Base-by-base conservation (phyloP, 2,329 filamentous ascomycete genomes). In the Sporothrix brunneoviolacea region DNA sequence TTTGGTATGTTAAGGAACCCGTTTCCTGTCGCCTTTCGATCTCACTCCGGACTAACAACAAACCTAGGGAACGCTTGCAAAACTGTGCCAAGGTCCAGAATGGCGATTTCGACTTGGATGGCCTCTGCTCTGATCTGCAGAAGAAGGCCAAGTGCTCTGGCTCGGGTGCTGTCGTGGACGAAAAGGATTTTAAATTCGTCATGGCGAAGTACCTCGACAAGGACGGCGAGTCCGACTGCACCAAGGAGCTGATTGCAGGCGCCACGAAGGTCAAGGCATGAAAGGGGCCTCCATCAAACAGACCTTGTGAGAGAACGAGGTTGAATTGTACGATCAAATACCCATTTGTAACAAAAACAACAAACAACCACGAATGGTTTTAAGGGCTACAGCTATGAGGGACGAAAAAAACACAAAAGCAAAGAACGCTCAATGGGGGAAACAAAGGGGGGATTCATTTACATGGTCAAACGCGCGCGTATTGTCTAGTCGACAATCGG, bases 101-200 rank as follows among this genome's bases (percentile, higher is more conserved):
- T 52, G 91, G 91, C 59, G 91, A 94, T 59, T 89, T 97, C 57
- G 93, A 98, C 59, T 85, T 98, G 43, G 93, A 98, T 63, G 83
- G 85, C 30, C 78, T 98, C 21, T 98, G 93, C 70, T 86, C 86
- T 4, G 91, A 98, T 64, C 80, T 98, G 13, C 88, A 91, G 57
- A 88, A 91, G 65, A 98, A 98, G 72, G 93, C 93, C 52, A 93
- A 91, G 64, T 98, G 93, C 67, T 95, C 90, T 0, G 88, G 95
- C 59, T 85, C 78, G 16, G 91, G 93, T 15, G 88, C 94, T 12
- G 88, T 95, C 16, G 87, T 98, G 21, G 85, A 90, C 55, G 84
- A 95, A 69, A 81, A 82, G 49, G 91, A 97, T 61, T 95, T 97
- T 60, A 86, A 95, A 63, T 80, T 76, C 36, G 86, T 90, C 47